Evolutionary conservation across 106 monocot species (phyloP), one percentile per base, ranked within the genome.

Genomic region (Agapanthus africanus): DNA sequence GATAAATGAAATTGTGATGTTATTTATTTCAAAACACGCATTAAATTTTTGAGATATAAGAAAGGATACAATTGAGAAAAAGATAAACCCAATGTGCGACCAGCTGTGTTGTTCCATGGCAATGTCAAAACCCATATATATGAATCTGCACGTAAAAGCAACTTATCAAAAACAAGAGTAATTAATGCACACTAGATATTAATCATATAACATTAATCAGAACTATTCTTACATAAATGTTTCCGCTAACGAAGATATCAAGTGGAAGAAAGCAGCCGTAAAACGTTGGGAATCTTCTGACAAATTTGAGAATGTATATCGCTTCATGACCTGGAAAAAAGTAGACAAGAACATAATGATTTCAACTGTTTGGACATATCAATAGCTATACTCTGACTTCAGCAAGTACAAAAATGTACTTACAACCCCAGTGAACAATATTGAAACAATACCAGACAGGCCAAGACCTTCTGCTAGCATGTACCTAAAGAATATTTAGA

Each of bases 121-220:
- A 77, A 99, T 99, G 71, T 99, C 91, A 62, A 99, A 87, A 18
- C 97, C 97, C 97, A 99, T 92, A 57, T 99, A 99, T 82, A 99
- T 99, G 74, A 99, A 99, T 28, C 97, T 99, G 81, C 72, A 47
- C 33, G 34, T 10, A 50, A 70, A 77, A 7, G 1, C 32, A 68
- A 50, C 11, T n/a, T 6, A 35, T 50, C 16, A 68, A 18, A 38
- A 35, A 34, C 14, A 47, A 26, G 1, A 49, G n/a, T n/a, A n/a
- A n/a, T n/a, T n/a, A n/a, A n/a, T n/a, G n/a, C n/a, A n/a, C n/a
- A n/a, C n/a, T n/a, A n/a, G n/a, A n/a, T n/a, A n/a, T n/a, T n/a
- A n/a, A n/a, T n/a, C n/a, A n/a, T n/a, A n/a, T n/a, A n/a, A n/a
- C n/a, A n/a, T n/a, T n/a, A n/a, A n/a, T n/a, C n/a, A n/a, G 19